Conservation (phyloP, 2,329 filamentous ascomycete species). For the Akanthomyces muscarius region DNA sequence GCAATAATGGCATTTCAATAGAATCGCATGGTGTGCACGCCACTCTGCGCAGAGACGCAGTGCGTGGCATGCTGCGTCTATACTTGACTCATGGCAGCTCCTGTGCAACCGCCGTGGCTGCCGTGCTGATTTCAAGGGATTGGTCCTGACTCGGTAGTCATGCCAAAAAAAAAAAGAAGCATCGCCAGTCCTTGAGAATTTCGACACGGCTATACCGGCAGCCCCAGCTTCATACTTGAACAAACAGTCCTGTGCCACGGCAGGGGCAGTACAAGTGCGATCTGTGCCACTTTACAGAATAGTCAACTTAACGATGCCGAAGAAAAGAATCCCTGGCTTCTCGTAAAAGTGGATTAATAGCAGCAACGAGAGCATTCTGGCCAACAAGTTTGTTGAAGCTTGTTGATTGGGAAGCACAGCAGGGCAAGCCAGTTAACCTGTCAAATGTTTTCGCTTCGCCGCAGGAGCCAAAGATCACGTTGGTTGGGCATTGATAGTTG, state of each 20-base stretch:
- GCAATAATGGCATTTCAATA: not conserved
- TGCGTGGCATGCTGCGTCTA: not conserved
- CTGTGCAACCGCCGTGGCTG: not conserved
- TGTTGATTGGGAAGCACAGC: not conserved
- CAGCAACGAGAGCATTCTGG: not conserved
- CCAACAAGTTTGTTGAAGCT: not conserved
- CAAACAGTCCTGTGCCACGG: not conserved
- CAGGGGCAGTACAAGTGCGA: conserved; percentile 1
- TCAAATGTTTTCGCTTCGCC: not conserved
- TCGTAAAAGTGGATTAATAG: not conserved
- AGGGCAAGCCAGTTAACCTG: not conserved
- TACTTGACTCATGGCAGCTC: conserved; percentile 2
- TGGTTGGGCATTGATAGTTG: not conserved
- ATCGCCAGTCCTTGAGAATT: not conserved
- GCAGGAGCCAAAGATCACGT: not conserved
- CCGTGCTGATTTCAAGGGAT: not conserved
- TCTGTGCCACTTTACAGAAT: not conserved
- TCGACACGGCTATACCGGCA: conserved; percentile 11
- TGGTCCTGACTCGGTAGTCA: conserved; percentile 4
- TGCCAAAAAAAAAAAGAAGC: not conserved
- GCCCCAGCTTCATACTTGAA: conserved; percentile 2
- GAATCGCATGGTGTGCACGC: not conserved
- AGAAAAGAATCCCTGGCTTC: not conserved
- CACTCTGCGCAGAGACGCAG: not conserved
- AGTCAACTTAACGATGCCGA: not conserved